Base-by-base conservation (phyloP, 164 flowering plant genomes). In the Annona squamosa region DNA sequence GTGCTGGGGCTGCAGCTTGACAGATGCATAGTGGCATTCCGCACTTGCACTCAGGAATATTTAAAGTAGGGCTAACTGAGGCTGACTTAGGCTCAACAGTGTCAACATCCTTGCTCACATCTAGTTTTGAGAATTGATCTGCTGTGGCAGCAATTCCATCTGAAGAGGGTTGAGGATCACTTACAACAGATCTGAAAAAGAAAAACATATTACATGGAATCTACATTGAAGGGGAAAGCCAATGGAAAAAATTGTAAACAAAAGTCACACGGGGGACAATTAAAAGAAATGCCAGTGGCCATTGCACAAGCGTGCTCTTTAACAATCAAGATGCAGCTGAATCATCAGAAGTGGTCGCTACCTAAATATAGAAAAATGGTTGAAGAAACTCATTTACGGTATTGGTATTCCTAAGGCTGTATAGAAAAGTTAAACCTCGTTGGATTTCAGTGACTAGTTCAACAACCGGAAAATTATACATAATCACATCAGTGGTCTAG, bases 1-100 rank as follows among this genome's bases (percentile, higher is more conserved):
- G 75, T 42, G 82, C 71, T 72, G 92, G 82, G 44, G 79, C 79
- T 70, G 94, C 86, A 68, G 88, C 86, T 82, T 83, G 86, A 83
- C 99, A 95, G 70, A 95, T 95, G 80, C 99, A 95, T 75, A 95
- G 82, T 78, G 99, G 99, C 99, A 95, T 96, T 72, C 98, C 97
- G 81, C 99, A 96, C 78, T 85, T 91, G 88, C 99, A 96, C 43
- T 93, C 95, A 57, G 74, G 63, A 62, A 80, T 70, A 43, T 79
- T 79, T 76, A 68, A 17, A 41, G n/a, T 68, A 80, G 87, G 67
- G 9, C 46, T 73, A 70, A 46, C 78, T 7, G 69, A 45, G 77
- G 81, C 48, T 62, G 82, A 56, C 67, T 77, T 82, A 52, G 71
- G 19, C 48, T 79, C 82, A 37, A 73, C 42, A 71, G 10, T 18